phyloP scores from a whole-genome alignment of 805 yeast genomes.

The Ogataea pini region DNA sequence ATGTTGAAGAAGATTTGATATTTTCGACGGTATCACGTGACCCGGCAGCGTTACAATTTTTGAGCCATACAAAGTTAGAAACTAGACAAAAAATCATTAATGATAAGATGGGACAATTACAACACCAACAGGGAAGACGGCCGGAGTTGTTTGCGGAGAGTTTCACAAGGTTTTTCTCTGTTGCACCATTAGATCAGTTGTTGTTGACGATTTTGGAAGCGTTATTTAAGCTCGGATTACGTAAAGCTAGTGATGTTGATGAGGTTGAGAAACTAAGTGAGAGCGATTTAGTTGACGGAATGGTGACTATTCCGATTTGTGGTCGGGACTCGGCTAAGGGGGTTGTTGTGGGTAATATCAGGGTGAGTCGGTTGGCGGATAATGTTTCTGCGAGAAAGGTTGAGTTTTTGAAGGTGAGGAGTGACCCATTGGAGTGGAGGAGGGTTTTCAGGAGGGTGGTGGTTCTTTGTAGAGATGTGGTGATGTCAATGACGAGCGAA shows the following conservation, averaged over 20 bases:
- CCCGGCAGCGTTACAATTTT: conserved; percentile 52
- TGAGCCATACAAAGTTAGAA: conserved; percentile 24
- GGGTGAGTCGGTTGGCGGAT: conserved; percentile 41
- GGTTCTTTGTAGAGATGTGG: conserved; percentile 56
- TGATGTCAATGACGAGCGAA: conserved; percentile 39
- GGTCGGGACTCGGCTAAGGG: conserved; percentile 48
- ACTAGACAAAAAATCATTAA: conserved; percentile 26
- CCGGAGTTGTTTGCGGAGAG: conserved; percentile 41
- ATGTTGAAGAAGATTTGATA: conserved; percentile 35
- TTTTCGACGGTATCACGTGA: conserved; percentile 46
- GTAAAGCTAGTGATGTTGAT: conserved; percentile 18
- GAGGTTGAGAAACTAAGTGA: conserved; percentile 28
- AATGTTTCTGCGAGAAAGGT: conserved; percentile 46
- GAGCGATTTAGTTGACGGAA: conserved; percentile 31
- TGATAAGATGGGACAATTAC: conserved; percentile 24
- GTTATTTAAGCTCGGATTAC: conserved; percentile 44
- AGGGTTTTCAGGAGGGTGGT: conserved; percentile 59
- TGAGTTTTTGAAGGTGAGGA: conserved; percentile 55
- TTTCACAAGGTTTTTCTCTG: conserved; percentile 54
- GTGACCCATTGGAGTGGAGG: conserved; percentile 78
- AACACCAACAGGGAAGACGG: conserved; percentile 19
- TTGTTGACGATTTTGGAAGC: conserved; percentile 44
- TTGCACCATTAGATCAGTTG: conserved; percentile 43
- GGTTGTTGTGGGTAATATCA: conserved; percentile 48
- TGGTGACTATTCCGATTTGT: conserved; percentile 40